phyloP scores from a whole-genome alignment of 2,329 filamentous ascomycete genomes.

The Colletotrichum lupini region DNA sequence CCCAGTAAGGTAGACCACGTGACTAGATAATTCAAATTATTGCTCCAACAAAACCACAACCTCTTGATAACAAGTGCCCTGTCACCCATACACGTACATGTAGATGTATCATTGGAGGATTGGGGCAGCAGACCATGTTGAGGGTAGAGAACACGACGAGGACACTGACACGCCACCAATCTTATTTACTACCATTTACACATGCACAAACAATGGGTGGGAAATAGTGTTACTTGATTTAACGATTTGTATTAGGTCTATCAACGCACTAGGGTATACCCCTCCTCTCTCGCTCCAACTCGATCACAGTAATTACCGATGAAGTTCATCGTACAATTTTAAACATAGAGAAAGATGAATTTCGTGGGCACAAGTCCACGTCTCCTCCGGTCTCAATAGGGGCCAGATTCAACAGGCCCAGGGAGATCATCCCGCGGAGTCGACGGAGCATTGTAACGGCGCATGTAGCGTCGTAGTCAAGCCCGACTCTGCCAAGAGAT shows the following conservation, averaged over 20 bases:
- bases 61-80: not conserved
- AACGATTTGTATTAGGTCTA: slow-evolving; percentile 37
- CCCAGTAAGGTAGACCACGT: slow-evolving; percentile 22
- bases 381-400: slow-evolving; percentile 31
- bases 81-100: not conserved
- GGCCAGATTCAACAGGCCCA: slow-evolving; percentile 30
- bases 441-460: not conserved
- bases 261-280: slow-evolving; percentile 27
- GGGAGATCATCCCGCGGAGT: slow-evolving; percentile 20
- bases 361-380: slow-evolving; percentile 4
- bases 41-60: not conserved
- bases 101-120: not conserved
- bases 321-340: slow-evolving; percentile 36
- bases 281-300: slow-evolving; percentile 22
- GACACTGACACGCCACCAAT: too few species aligned
- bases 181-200: too few species aligned
- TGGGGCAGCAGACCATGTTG: not conserved
- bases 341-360: slow-evolving; percentile 34
- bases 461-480: not conserved
- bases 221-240: slow-evolving; percentile 14
- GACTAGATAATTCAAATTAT: not conserved
- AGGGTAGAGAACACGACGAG: too few species aligned
- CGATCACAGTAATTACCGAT: slow-evolving; percentile 35
- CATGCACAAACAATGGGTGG: too few species aligned
- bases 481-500: slow-evolving; percentile 15